Evolutionary conservation across 2,329 filamentous ascomycete genomes (phyloP), one percentile per base, ranked within the genome.

Genomic region (Clonostachys sp.): DNA sequence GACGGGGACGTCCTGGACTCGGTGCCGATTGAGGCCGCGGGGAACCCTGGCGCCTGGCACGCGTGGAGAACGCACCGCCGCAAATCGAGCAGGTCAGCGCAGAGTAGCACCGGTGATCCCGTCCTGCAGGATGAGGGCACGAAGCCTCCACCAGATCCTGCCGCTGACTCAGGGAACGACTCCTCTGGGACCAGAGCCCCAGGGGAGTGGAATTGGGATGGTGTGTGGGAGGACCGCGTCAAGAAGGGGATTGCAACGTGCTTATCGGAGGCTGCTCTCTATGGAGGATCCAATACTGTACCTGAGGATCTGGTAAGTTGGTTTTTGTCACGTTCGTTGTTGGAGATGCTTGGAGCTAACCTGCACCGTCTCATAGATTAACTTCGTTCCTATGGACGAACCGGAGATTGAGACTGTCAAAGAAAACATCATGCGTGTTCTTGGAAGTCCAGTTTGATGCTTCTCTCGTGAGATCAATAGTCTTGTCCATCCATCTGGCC

Each of bases 141-240:
- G 5, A n/a, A 41, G 34, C 7, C 48, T 14, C 33, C 41, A 14
- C 44, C 45, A 10, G 47, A 48, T 36, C 20, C 39, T 12, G 18
- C 34, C 20, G 45, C 41, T 39, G 35, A 41, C 20, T 34, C 14
- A 33, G 6, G 35, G 42, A 16, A 12, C 14, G 39, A 45, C 12
- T 35, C 39, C 8, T 14, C 34, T 24, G n/a, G 33, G n/a, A 18
- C 16, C 9, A 45, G 45, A 12, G 39, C 35, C 20, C 90, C 90
- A 0, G 88, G 87, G 7, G 87, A 95, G 57, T 97, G 92, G 92
- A 95, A 95, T 61, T 97, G 92, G 92, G 90, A 96, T 59, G 91
- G 92, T 0, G 92, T 97, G 0, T 99, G 92, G 92, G 89, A 95
- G 62, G 86, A 91, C 53, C 80, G 92, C 47, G 91, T 96, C 1